Base-by-base conservation (phyloP, 768 basidiomycete genomes). In the Butyriboletus loyo region DNA sequence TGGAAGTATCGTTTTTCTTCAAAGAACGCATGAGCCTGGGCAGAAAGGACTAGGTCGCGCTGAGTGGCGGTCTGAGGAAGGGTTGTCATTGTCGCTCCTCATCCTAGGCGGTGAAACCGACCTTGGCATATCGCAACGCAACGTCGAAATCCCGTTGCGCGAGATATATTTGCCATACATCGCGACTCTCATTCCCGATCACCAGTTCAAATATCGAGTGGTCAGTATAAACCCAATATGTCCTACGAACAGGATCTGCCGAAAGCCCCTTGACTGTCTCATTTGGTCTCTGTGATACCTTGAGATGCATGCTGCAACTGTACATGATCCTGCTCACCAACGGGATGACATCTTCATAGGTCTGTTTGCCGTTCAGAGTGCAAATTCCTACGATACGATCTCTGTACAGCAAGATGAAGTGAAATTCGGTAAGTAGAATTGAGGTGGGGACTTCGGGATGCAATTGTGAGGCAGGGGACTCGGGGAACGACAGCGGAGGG, bases 221-320 rank as follows among this genome's bases (percentile, higher is more conserved):
- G 57, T 91, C 86, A 0, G 95, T 95, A 65, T 87, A 95, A 2
- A 94, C 81, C 97, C 97, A 99, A 61, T 87, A 95, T 14, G 96
- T 98, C 69, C 83, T 86, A 9, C 88, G 83, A 4, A 91, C 84
- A 17, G 88, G 89, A 70, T 99, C 97, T 9, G 88, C 80, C 6
- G 87, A 82, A 30, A 98, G 72, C 0, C 87, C 91, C 27, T 82
- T 75, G 17, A 92, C 84, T 32, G 71, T 73, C 63, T 96, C 92
- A 25, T 79, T 82, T 7, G 83, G 75, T 80, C 85, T 87, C 94
- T 97, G 65, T 32, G 41, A 45, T 9, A 30, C 1, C 1, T 40
- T 69, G 43, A 56, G 46, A 50, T 35, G 38, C 4, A 42, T 13
- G 32, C n/a, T 37, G 38, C 21, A 38, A 36, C 10, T 30, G n/a